A percentile compares a stretch with the other conserved stretches of the same genome.
These are phyloP conservation scores for Cutaneotrichosporon dermatis DNA, from an alignment of 1,284 basidiomycete species.

Conservation along the genomic window DNA sequence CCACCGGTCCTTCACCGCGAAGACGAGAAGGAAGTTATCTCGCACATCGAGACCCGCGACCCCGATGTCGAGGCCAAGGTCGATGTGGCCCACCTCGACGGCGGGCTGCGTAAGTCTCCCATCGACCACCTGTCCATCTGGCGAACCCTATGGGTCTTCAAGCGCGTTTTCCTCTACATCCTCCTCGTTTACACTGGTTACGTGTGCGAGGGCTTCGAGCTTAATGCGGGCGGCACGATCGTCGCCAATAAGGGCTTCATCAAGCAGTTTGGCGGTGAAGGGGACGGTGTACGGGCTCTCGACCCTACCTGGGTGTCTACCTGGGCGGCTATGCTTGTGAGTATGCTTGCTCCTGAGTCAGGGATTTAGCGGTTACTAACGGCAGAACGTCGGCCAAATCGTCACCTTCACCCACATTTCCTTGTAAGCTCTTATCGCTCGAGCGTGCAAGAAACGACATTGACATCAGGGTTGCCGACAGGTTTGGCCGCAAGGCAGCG, in stretches of 20 bases:
- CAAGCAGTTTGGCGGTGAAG: constrained; percentile 15
- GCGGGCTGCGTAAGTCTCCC: constrained; percentile 17
- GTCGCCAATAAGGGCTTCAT: constrained; percentile 21
- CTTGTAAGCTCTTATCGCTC: not conserved
- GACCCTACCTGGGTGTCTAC: constrained; percentile 21
- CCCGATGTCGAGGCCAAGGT: not conserved
- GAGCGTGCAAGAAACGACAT: not conserved
- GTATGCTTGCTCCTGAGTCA: not conserved
- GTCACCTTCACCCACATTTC: constrained; percentile 9
- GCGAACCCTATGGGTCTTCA: constrained; percentile 22
- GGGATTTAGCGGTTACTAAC: not conserved
- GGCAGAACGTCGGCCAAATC: constrained; percentile 10
- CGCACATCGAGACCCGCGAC: not conserved
- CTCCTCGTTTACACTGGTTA: constrained; percentile 23
- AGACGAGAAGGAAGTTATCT: not conserved
- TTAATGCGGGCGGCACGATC: constrained; percentile 13
- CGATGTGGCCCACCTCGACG: not conserved
- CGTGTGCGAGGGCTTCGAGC: constrained; percentile 24
- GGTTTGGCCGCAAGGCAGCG: constrained; percentile 21
- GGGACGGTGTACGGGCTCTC: constrained; percentile 5
- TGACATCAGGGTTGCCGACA: constrained; percentile 16
- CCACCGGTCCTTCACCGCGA: no score
- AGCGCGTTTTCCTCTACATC: constrained; percentile 11
- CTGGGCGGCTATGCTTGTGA: constrained; percentile 20
- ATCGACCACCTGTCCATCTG: constrained; percentile 22